These are phyloP conservation scores for Diutina pseudorugosa DNA, from an alignment of 1,139 yeast genomes.

Conservation along the genomic window DNA sequence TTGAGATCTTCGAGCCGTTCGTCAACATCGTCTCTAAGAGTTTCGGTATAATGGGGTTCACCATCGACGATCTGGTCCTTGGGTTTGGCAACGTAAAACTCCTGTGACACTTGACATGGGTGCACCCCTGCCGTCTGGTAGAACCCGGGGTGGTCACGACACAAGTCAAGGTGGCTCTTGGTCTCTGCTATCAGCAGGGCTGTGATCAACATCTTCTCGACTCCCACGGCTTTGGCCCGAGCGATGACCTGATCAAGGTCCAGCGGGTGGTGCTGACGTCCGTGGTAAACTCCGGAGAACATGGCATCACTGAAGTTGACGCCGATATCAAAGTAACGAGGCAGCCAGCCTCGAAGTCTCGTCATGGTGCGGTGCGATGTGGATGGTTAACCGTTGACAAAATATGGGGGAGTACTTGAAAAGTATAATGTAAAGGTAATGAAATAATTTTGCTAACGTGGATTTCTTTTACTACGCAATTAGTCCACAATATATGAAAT, in stretches of 20 bases:
- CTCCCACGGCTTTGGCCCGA: constrained; percentile 57
- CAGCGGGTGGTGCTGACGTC: constrained; percentile 49
- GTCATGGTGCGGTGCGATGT: neutral
- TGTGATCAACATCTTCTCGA: constrained; percentile 62
- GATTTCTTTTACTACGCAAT: too few species aligned
- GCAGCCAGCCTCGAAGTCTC: constrained; percentile 20
- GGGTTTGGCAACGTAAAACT: constrained; percentile 18
- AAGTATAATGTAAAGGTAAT: too few species aligned
- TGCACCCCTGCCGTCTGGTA: constrained; percentile 85
- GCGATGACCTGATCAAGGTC: constrained; percentile 56
- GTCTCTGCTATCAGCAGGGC: constrained; percentile 72
- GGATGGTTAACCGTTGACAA: too few species aligned
- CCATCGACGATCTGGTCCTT: neutral
- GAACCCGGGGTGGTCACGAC: constrained; percentile 23
- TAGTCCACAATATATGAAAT: too few species aligned
- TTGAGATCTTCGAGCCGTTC: constrained; percentile 37
- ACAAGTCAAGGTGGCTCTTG: constrained; percentile 24
- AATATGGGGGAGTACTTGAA: too few species aligned
- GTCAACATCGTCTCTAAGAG: constrained; percentile 14
- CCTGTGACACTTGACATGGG: constrained; percentile 76
- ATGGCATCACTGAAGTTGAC: constrained; percentile 83
- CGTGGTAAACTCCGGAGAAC: constrained; percentile 75
- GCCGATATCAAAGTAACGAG: constrained; percentile 43
- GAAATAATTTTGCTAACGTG: too few species aligned
- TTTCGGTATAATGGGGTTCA: constrained; percentile 11